Evolutionary conservation across 176 grass and related monocot species (phyloP).

Genomic region (Oryza australiensis): DNA sequence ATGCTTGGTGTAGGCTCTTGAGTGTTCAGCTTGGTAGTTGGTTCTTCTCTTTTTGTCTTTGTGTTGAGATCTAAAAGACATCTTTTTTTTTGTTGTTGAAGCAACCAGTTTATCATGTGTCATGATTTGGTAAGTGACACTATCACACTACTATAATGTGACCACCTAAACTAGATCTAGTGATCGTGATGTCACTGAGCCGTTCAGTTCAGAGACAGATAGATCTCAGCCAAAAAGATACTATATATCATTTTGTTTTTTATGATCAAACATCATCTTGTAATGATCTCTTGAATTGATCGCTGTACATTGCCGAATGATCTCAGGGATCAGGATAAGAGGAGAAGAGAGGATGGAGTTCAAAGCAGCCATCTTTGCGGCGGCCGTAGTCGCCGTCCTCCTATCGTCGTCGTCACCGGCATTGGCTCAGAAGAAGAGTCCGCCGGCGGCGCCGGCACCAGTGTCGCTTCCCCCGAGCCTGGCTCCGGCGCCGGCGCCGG

Average conservation of each 20-base stretch:
- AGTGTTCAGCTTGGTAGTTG: conserved; percentile 13
- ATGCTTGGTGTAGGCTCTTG: neutral
- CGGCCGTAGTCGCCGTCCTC: conserved; percentile 31
- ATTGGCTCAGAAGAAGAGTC: conserved; percentile 46
- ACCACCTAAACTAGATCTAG: conserved; percentile 21
- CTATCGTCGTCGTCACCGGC: conserved; percentile 34
- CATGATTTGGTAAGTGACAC: conserved; percentile 40
- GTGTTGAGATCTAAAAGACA: conserved; percentile 2
- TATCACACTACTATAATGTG: neutral
- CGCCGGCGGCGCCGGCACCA: conserved; percentile 37
- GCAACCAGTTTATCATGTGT: conserved; percentile 18
- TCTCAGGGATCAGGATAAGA: conserved; percentile 37
- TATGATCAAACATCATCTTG: neutral
- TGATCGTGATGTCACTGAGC: neutral
- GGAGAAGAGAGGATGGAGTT: conserved; percentile 47
- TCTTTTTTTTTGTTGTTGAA: conserved; percentile 33
- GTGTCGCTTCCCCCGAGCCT: conserved; percentile 35
- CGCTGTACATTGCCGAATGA: neutral
- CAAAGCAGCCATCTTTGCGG: conserved; percentile 26
- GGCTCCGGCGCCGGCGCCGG: conserved; percentile 61
- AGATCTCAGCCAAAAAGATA: neutral
- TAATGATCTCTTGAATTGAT: neutral
- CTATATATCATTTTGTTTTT: neutral
- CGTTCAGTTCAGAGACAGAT: too few relatives aligned
- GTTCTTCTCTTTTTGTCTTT: conserved; percentile 27